These are phyloP conservation scores for Pseudogymnoascus sp. DNA, from an alignment of 2,329 filamentous ascomycete species.

Conservation along the genomic window DNA sequence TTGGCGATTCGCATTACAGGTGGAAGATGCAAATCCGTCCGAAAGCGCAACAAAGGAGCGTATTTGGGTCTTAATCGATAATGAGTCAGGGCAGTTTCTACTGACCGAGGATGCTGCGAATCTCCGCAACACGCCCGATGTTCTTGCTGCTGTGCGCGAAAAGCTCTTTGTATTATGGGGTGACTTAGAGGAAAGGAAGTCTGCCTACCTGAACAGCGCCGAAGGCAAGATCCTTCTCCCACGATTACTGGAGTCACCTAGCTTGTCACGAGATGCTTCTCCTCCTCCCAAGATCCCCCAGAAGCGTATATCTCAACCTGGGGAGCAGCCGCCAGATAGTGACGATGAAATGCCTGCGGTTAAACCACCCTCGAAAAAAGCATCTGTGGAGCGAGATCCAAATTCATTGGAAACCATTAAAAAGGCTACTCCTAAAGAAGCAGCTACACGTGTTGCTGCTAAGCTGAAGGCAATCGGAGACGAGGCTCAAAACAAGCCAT, in stretches of 20 bases:
- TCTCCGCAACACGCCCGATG: slow-evolving; percentile 43
- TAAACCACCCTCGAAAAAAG: neutral
- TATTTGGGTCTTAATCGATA: slow-evolving; percentile 62
- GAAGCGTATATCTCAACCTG: neutral
- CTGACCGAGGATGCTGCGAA: slow-evolving; percentile 42
- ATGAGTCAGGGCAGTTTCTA: slow-evolving; percentile 45
- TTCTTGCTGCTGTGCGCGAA: slow-evolving; percentile 51
- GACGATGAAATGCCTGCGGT: slow-evolving; percentile 2
- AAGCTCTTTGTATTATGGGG: slow-evolving; percentile 78
- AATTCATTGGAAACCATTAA: neutral
- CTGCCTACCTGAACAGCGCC: slow-evolving; percentile 22
- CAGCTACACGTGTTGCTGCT: slow-evolving; percentile 21
- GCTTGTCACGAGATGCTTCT: slow-evolving; percentile 17
- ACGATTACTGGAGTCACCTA: slow-evolving; percentile 23
- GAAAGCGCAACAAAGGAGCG: slow-evolving; percentile 32
- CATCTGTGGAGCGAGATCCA: neutral
- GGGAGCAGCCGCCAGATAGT: slow-evolving; percentile 11
- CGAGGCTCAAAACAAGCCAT: slow-evolving; percentile 47
- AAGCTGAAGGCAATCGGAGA: slow-evolving; percentile 23
- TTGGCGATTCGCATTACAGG: slow-evolving; percentile 74
- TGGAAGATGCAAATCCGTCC: slow-evolving; percentile 56
- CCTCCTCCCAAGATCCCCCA: neutral
- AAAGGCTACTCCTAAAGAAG: slow-evolving; percentile 7
- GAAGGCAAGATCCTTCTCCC: slow-evolving; percentile 19
- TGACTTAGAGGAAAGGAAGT: slow-evolving; percentile 65